Percentiles rank a stretch among this genome's conserved stretches.
Evolutionary conservation across 2,329 filamentous ascomycete genomes (phyloP).

Genomic region (Diaporthe aspalathi): DNA sequence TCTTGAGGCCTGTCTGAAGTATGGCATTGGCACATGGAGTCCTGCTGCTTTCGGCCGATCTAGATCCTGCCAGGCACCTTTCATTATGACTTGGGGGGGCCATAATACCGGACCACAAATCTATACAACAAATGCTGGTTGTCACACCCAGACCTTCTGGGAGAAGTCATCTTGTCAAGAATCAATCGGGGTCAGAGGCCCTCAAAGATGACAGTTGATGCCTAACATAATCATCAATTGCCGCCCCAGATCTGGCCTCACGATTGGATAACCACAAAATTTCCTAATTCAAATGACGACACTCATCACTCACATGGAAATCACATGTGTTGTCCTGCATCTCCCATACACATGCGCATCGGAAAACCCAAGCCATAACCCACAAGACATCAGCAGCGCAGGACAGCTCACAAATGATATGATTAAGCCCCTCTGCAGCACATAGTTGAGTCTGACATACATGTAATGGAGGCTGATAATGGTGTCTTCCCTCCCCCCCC

Average conservation of each 20-base stretch:
- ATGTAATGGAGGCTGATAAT: not conserved
- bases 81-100: not conserved
- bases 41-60: conserved; percentile 1
- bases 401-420: conserved; percentile 4
- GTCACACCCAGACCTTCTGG: not conserved
- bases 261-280: not conserved
- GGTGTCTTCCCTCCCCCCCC: too few relatives aligned
- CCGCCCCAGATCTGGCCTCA: conserved; percentile 6
- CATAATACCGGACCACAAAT: not conserved
- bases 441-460: conserved; percentile 13
- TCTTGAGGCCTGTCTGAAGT: not conserved
- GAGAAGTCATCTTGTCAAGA: not conserved
- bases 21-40: not conserved
- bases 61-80: conserved; percentile 1
- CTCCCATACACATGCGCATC: not conserved
- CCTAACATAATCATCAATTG: not conserved
- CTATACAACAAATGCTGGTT: conserved; percentile 1
- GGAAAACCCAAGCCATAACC: conserved; percentile 1
- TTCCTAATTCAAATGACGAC: conserved; percentile 10
- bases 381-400: not conserved
- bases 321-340: conserved; percentile 22
- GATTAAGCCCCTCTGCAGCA: conserved; percentile 10
- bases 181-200: not conserved
- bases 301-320: conserved; percentile 17
- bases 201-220: not conserved